A percentile compares a stretch with the other conserved stretches of the same genome.
These are phyloP conservation scores for Tephrocybe sp. DNA, from an alignment of 768 basidiomycete species.

Conservation along the genomic window DNA sequence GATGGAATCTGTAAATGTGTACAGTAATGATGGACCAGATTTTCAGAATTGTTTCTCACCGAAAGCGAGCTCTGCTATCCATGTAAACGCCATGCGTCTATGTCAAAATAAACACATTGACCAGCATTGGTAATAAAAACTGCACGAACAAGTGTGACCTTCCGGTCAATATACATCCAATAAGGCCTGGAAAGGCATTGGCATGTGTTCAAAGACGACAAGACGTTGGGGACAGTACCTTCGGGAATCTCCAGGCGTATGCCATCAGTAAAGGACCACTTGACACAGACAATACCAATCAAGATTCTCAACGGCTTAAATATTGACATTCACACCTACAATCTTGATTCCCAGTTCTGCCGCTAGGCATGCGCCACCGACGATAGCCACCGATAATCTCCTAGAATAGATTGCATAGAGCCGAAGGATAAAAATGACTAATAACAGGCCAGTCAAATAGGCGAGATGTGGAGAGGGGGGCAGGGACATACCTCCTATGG, in stretches of 20 bases:
- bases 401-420: constrained; percentile 23
- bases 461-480: background rate
- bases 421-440: constrained; percentile 7
- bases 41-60: constrained; percentile 17
- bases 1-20: constrained; percentile 23
- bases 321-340: constrained; percentile 16
- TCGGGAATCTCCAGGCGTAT: constrained; percentile 28
- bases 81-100: constrained; percentile 35
- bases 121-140: background rate
- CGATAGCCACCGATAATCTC: constrained; percentile 17
- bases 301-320: background rate
- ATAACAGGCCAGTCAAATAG: background rate
- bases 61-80: constrained; percentile 37
- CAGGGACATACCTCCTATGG: constrained; percentile 27
- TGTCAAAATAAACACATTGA: background rate
- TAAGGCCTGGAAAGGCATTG: constrained; percentile 22
- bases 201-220: background rate
- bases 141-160: constrained; percentile 3
- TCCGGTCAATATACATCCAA: constrained; percentile 37
- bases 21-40: background rate
- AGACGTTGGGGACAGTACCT: constrained; percentile 17
- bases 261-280: constrained; percentile 40
- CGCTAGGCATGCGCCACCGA: constrained; percentile 21
- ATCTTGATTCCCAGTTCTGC: constrained; percentile 32
- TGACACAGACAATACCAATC: background rate